These are phyloP conservation scores for Candida odintsovae DNA, from an alignment of 805 yeast genomes.

Conservation along the genomic window DNA sequence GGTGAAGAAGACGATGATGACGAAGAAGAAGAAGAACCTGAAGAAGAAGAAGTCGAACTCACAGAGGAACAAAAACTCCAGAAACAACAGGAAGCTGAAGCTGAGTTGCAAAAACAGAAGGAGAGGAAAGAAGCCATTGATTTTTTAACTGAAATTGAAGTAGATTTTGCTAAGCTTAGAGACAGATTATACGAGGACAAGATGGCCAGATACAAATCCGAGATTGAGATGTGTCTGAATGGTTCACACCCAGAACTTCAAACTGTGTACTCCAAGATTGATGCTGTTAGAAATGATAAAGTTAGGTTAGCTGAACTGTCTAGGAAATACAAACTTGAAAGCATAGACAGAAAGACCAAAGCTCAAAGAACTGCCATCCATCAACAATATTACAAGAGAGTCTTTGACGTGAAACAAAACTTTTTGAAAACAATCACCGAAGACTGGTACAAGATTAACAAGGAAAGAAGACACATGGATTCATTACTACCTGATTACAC, in stretches of 20 bases:
- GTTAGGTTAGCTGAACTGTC: conserved; percentile 42
- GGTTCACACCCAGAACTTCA: conserved; percentile 91
- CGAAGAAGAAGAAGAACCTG: conserved; percentile 14
- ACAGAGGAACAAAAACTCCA: conserved; percentile 18
- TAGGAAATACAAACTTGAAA: conserved; percentile 62
- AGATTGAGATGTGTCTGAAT: conserved; percentile 76
- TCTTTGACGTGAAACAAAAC: conserved; percentile 58
- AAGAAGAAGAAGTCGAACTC: conserved; percentile 18
- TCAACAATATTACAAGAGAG: conserved; percentile 69
- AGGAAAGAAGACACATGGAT: conserved; percentile 81
- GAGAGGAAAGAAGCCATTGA: conserved; percentile 59
- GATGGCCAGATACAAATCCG: conserved; percentile 68
- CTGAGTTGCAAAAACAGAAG: conserved; percentile 28
- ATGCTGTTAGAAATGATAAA: conserved; percentile 67
- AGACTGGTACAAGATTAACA: conserved; percentile 87
- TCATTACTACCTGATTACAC: conserved; percentile 43
- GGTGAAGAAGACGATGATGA: conserved; percentile 14
- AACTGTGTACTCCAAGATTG: conserved; percentile 63
- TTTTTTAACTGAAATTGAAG: conserved; percentile 73
- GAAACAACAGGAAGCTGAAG: conserved; percentile 18
- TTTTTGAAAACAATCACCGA: conserved; percentile 71
- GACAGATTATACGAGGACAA: conserved; percentile 84
- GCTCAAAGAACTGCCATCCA: conserved; percentile 78
- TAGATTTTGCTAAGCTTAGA: conserved; percentile 78
- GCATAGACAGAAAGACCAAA: conserved; percentile 74